A percentile compares a stretch with the other conserved stretches of the same genome.
phyloP scores from a whole-genome alignment of 2,329 filamentous ascomycete species.

The Karstenula rhodostoma region DNA sequence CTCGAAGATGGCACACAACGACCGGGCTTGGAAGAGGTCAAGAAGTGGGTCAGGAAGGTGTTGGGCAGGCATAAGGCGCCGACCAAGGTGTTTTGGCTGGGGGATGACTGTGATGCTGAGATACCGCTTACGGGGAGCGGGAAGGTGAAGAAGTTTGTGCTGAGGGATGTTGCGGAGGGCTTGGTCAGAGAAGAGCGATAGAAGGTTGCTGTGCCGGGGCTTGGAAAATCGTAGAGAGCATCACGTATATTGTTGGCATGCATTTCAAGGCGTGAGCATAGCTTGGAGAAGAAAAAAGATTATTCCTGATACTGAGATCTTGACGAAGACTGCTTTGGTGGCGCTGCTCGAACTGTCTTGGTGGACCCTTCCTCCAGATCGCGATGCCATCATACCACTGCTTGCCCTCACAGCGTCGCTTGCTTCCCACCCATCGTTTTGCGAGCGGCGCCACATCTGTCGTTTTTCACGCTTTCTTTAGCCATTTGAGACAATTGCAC shows the following conservation, averaged over 20 bases:
- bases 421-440: too few species aligned
- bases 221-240: neutral
- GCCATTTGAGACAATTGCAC: too few species aligned
- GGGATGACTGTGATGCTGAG: conserved; percentile 53
- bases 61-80: conserved; percentile 63
- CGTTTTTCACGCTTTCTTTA: neutral
- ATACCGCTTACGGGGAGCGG: conserved; percentile 55
- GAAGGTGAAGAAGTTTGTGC: conserved; percentile 55
- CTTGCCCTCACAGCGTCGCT: too few species aligned
- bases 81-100: conserved; percentile 78
- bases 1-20: conserved; percentile 33
- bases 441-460: neutral
- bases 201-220: neutral
- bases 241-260: neutral
- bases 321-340: too few species aligned
- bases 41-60: conserved; percentile 48
- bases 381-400: too few species aligned
- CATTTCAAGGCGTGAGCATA: too few species aligned
- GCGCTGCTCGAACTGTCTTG: too few species aligned
- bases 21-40: conserved; percentile 44
- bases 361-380: too few species aligned
- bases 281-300: too few species aligned
- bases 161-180: conserved; percentile 39
- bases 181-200: conserved; percentile 19
- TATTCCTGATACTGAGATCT: too few species aligned